phyloP scores from a whole-genome alignment of 768 basidiomycete species.

The Russula earlei region DNA sequence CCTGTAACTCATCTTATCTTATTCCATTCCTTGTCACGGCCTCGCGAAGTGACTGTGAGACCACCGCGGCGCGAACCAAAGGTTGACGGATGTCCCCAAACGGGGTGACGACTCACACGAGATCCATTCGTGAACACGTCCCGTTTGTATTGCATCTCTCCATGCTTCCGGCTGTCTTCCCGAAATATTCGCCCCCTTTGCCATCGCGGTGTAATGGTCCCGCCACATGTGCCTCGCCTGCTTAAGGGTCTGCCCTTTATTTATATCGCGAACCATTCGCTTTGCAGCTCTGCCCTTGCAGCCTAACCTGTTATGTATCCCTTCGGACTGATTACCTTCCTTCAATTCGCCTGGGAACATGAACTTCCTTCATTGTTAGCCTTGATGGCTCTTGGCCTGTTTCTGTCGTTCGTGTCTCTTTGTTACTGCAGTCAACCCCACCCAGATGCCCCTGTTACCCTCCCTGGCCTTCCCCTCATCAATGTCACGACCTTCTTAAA shows the following conservation, averaged over 20 bases:
- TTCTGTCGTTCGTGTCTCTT: slow-evolving; percentile 9
- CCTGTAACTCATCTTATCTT: background rate
- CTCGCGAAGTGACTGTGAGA: background rate
- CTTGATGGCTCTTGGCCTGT: slow-evolving; percentile 22
- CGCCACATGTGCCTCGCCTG: background rate
- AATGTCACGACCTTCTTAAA: slow-evolving; percentile 62
- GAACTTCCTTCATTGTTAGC: slow-evolving; percentile 12
- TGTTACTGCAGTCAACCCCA: background rate
- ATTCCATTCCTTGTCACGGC: background rate
- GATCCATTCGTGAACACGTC: background rate
- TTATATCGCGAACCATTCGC: background rate
- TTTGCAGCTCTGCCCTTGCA: background rate
- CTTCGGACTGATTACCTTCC: slow-evolving; percentile 33
- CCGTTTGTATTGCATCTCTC: slow-evolving; percentile 6
- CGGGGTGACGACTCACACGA: background rate
- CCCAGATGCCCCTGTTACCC: slow-evolving; percentile 38
- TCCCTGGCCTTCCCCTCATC: slow-evolving; percentile 51
- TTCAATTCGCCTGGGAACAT: slow-evolving; percentile 17
- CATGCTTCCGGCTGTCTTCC: slow-evolving; percentile 4
- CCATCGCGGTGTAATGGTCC: background rate
- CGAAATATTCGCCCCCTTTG: background rate
- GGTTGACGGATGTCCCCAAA: slow-evolving; percentile 1
- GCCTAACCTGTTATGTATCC: slow-evolving; percentile 30
- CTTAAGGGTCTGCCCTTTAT: background rate
- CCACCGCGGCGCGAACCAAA: slow-evolving; percentile 1